Percentiles rank a stretch among this genome's conserved stretches.
Conservation (phyloP, 441 rosid genomes). For the Corymbia citriodora region DNA sequence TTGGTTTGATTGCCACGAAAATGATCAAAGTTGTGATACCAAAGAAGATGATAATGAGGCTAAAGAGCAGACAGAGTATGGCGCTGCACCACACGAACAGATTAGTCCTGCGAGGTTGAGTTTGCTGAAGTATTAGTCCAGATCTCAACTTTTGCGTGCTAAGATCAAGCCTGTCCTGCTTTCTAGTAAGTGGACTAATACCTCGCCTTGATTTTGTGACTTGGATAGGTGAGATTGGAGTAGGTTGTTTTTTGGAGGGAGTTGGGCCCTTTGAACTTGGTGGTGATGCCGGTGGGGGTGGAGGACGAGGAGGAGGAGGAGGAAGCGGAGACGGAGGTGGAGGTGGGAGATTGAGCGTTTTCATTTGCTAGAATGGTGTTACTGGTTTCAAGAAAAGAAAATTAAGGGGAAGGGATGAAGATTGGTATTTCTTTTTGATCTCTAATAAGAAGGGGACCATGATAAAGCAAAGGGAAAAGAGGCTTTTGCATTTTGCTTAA, state of each 20-base stretch:
- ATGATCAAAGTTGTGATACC: constrained; percentile 71
- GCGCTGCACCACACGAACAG: constrained; percentile 70
- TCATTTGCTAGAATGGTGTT: not conserved
- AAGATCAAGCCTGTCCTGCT: not conserved
- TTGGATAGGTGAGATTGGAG: not conserved
- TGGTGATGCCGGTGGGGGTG: not conserved
- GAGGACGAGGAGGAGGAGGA: not conserved
- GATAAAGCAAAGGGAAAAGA: not conserved
- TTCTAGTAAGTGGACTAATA: not conserved
- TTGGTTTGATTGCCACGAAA: constrained; percentile 55
- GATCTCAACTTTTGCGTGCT: not conserved
- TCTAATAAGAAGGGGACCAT: not conserved
- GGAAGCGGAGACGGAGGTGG: not conserved
- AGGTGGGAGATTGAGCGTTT: not conserved
- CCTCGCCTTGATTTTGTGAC: not conserved
- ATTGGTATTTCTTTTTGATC: not conserved
- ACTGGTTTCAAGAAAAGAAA: not conserved
- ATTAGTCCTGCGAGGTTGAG: constrained; percentile 41
- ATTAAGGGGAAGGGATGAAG: not conserved
- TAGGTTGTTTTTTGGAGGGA: not conserved
- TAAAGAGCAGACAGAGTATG: constrained; percentile 61
- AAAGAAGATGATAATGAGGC: constrained; percentile 64
- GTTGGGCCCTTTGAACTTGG: not conserved
- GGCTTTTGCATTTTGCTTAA: not conserved
- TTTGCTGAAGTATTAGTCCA: constrained; percentile 26